phyloP scores from a whole-genome alignment of 306 rosid genomes.

The Castanea crenata region DNA sequence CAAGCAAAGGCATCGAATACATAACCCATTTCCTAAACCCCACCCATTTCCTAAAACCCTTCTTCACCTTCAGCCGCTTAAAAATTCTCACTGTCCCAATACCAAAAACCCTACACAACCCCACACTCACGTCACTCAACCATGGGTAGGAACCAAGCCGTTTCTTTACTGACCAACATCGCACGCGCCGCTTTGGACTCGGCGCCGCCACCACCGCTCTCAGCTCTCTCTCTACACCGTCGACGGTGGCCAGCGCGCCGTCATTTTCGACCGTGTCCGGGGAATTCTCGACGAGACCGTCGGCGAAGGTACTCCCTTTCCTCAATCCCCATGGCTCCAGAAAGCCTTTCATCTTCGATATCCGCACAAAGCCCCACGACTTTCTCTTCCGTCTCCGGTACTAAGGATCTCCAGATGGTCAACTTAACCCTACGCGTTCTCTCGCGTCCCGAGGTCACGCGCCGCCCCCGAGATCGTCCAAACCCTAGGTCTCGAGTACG shows the following conservation, averaged over 20 bases:
- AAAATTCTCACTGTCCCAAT: not conserved
- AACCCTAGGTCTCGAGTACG: slow-evolving; percentile 89
- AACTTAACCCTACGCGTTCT: slow-evolving; percentile 74
- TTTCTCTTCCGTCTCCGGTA: slow-evolving; percentile 55
- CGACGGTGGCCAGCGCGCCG: slow-evolving; percentile 95
- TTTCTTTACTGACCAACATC: slow-evolving; percentile 51
- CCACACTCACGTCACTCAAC: not conserved
- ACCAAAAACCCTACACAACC: not conserved
- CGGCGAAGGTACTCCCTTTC: slow-evolving; percentile 84
- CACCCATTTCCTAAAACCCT: not conserved
- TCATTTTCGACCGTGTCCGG: slow-evolving; percentile 86
- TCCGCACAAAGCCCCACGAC: slow-evolving; percentile 57
- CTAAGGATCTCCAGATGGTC: slow-evolving; percentile 63
- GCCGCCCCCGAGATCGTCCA: slow-evolving; percentile 69
- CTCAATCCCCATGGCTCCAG: slow-evolving; percentile 93
- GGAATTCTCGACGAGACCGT: slow-evolving; percentile 66
- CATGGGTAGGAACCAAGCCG: slow-evolving; percentile 82
- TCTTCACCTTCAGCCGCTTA: no score
- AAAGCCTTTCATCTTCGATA: slow-evolving; percentile 90
- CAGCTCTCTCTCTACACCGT: slow-evolving; percentile 81
- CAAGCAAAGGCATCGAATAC: no score
- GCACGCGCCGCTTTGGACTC: slow-evolving; percentile 70
- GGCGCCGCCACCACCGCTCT: slow-evolving; percentile 54
- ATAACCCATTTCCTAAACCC: not conserved
- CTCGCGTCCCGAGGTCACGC: slow-evolving; percentile 73